Evolutionary conservation across 192 early-diverging fungal genomes (phyloP).

Genomic region (Irineochytrium annulatum): DNA sequence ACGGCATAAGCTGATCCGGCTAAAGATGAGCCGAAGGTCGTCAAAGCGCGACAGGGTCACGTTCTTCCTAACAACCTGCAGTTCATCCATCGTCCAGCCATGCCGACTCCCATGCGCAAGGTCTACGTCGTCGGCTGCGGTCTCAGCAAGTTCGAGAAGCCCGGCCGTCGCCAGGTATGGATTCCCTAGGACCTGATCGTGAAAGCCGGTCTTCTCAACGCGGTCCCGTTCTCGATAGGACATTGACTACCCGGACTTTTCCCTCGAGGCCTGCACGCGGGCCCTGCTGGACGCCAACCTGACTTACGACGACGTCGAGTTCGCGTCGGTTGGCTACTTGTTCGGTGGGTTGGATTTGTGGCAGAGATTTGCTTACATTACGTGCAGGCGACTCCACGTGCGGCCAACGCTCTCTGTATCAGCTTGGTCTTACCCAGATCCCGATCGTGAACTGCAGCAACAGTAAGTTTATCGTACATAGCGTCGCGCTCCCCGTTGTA

Average conservation of each 20-base stretch:
- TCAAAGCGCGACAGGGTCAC: too few species aligned
- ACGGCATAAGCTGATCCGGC: too few species aligned
- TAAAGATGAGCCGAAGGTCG: too few species aligned
- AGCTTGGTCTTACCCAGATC: slow-evolving; percentile 71
- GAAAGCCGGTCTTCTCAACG: neutral
- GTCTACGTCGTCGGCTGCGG: slow-evolving; percentile 35
- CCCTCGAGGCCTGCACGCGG: slow-evolving; percentile 56
- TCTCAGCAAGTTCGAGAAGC: slow-evolving; percentile 36
- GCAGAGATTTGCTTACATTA: too few species aligned
- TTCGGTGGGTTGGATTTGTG: slow-evolving; percentile 35
- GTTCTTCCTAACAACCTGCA: too few species aligned
- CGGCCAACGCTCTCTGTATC: slow-evolving; percentile 68
- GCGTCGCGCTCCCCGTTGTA: neutral
- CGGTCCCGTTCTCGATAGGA: neutral
- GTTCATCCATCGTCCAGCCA: too few species aligned
- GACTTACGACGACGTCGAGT: slow-evolving; percentile 63
- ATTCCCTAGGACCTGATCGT: neutral
- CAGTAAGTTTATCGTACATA: slow-evolving; percentile 30
- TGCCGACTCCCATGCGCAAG: too few species aligned
- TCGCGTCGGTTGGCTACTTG: slow-evolving; percentile 32
- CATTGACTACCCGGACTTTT: slow-evolving; percentile 34
- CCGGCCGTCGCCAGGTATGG: slow-evolving; percentile 12
- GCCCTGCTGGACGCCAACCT: slow-evolving; percentile 67
- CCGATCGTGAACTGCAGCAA: slow-evolving; percentile 73
- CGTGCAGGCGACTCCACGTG: slow-evolving; percentile 55